A percentile compares a stretch with the other conserved stretches of the same genome.
Evolutionary conservation across 164 flowering plant genomes (phyloP).

Genomic region (Stephania japonica): DNA sequence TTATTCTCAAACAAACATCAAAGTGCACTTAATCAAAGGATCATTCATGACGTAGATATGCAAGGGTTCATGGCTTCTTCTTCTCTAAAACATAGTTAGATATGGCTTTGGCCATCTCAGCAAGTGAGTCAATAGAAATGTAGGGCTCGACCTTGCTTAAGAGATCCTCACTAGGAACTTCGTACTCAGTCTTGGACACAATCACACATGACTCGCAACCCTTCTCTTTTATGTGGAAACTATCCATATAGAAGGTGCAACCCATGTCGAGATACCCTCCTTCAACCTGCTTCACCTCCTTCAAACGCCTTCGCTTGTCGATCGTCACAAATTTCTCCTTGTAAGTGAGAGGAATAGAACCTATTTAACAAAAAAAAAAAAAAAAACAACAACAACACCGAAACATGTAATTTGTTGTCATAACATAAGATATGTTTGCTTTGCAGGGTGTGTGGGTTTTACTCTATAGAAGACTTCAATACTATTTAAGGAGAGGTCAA

Average conservation of each 20-base stretch:
- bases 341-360: not conserved
- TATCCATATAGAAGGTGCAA: slow-evolving; percentile 2
- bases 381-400: no score
- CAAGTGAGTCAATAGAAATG: not conserved
- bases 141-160: not conserved
- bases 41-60: no score
- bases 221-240: not conserved
- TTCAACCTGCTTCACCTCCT: not conserved
- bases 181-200: not conserved
- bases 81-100: slow-evolving; percentile 9
- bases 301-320: not conserved
- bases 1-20: no score
- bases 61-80: not conserved
- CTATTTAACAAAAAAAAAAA: no score
- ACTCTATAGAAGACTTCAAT: no score
- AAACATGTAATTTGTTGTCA: no score
- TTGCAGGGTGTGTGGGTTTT: no score
- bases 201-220: not conserved
- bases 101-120: slow-evolving; percentile 8
- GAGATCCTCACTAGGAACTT: not conserved
- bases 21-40: no score
- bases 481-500: no score
- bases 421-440: no score
- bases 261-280: not conserved
- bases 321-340: slow-evolving; percentile 2